These are phyloP conservation scores for Silene vulgaris DNA, from an alignment of 179 eudicot genomes.

Conservation along the genomic window DNA sequence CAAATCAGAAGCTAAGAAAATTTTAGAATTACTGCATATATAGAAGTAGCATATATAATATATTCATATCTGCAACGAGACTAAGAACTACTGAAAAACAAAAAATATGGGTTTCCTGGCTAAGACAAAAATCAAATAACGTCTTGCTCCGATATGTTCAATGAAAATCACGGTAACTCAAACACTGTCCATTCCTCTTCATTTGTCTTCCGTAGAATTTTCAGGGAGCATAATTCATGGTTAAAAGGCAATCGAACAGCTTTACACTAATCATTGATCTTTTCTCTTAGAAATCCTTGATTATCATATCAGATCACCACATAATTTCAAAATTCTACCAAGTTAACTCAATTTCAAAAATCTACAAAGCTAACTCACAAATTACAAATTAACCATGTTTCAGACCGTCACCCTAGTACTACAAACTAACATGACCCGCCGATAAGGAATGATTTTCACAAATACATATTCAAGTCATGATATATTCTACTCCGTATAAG, in stretches of 20 bases:
- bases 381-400: not conserved
- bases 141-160: too few species aligned
- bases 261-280: not conserved
- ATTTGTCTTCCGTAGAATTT: not conserved
- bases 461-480: not conserved
- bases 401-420: not conserved
- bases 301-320: not conserved
- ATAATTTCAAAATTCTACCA: not conserved
- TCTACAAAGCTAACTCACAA: not conserved
- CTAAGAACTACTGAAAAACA: not conserved
- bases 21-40: not conserved
- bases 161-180: too few species aligned
- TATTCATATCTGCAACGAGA: not conserved
- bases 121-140: too few species aligned
- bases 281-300: not conserved
- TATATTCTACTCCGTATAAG: too few species aligned
- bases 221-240: not conserved
- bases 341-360: not conserved
- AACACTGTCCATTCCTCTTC: not conserved
- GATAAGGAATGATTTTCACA: not conserved
- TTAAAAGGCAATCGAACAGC: not conserved
- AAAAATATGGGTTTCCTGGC: not conserved
- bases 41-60: not conserved
- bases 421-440: not conserved
- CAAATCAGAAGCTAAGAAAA: conserved; percentile 25